Base-by-base conservation (phyloP, 2,329 filamentous ascomycete genomes). In the Daldinia eschscholtzii region DNA sequence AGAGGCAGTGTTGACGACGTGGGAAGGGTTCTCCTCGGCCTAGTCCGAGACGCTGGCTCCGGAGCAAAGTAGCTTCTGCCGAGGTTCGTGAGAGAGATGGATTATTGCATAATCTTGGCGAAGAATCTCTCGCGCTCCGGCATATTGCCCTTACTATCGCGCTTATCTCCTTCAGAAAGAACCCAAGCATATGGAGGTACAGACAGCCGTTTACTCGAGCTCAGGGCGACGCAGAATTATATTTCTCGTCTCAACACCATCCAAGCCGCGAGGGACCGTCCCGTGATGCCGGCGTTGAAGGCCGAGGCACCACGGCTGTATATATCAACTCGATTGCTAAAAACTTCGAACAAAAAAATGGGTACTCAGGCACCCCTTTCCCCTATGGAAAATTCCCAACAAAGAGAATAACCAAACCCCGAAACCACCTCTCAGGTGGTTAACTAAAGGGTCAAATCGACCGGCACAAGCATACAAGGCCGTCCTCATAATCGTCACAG, bases 151-250 rank as follows among this genome's bases (percentile, higher is more conserved):
- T 85, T 85, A 85, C 83, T 86, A 86, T 86, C 84, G 82, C 84
- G 84, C 83, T 85, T 87, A 76, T 86, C 84, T 83, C 83, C 83
- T 86, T 86, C 83, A 85, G 83, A 85, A 84, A 84, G 80, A 80
- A 80, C 76, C 80, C 81, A 79, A 79, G 77, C 71, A 55, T 73
- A 64, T 75, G 75, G 74, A 73, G 74, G 74, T 73, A 76, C 74
- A 64, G 57, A 70, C 74, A 60, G 67, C 61, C 61, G 26, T 52
- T 23, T 33, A 23, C 20, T 59, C 30, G 26, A 13, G 37, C 20
- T 23, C 63, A 28, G 30, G 48, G 48, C 37, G 35, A 37, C 41
- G 57, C 20, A 41, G 26, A 28, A 60, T 7, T 18, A 30, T 12
- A 30, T 44, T 30, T 59, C 55, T 41, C 53, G 52, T 23, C 37